Base-by-base conservation (phyloP, 495 filamentous ascomycete genomes). In the Elaphomyces granulatus region DNA sequence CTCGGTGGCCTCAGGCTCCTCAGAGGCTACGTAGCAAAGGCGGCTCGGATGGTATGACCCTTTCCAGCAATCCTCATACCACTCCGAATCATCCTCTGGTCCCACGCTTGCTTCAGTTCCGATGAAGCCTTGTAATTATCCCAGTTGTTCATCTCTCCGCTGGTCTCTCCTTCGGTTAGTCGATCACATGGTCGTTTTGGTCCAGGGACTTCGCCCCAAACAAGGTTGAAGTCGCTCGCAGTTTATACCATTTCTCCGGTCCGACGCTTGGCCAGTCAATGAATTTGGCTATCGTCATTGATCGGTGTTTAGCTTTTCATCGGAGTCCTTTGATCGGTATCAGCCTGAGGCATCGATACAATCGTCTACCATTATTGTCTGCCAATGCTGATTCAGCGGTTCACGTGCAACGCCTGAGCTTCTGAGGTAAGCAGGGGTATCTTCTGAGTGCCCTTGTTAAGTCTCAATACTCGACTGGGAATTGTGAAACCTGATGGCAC, bases 341-440 rank as follows among this genome's bases (percentile, higher is more conserved):
- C n/a, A n/a, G n/a, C n/a, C n/a, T n/a, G n/a, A n/a, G n/a, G n/a
- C n/a, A n/a, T n/a, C n/a, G n/a, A n/a, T n/a, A n/a, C n/a, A n/a
- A n/a, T n/a, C n/a, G n/a, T n/a, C n/a, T n/a, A n/a, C n/a, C n/a
- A n/a, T n/a, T n/a, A n/a, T n/a, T n/a, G n/a, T n/a, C n/a, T n/a
- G n/a, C n/a, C n/a, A n/a, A n/a, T n/a, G n/a, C n/a, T n/a, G n/a
- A n/a, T n/a, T n/a, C n/a, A n/a, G n/a, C n/a, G n/a, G n/a, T n/a
- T n/a, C n/a, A n/a, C n/a, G n/a, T n/a, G n/a, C n/a, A n/a, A n/a
- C n/a, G n/a, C n/a, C n/a, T n/a, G n/a, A n/a, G n/a, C n/a, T n/a
- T 32, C 20, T 53, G 42, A 47, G 43, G 56, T 16, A 58, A 36
- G 0, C 28, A 20, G 17, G 45, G 45, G 4, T 50, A 49, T 19